These are phyloP conservation scores for Candida sanyaensis DNA, from an alignment of 1,139 yeast genomes.

Conservation along the genomic window DNA sequence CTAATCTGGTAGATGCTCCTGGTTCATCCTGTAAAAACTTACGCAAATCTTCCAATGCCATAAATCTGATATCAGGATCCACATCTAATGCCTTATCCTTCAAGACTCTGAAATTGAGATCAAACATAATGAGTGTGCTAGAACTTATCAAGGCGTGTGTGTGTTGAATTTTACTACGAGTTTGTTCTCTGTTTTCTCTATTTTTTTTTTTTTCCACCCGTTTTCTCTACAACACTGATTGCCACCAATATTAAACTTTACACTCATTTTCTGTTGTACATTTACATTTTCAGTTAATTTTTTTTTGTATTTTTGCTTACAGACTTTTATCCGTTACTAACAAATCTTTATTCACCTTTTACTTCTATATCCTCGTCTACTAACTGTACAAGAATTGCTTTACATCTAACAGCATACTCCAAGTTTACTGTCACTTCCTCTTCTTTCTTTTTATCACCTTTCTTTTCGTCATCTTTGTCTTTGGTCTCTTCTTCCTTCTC, in stretches of 20 bases:
- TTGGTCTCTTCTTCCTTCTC: constrained; percentile 11
- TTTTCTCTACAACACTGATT: not conserved
- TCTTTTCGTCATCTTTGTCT: constrained; percentile 7
- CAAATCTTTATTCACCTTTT: constrained; percentile 10
- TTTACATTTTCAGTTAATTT: not conserved
- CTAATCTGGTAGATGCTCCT: constrained; percentile 23
- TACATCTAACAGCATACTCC: constrained; percentile 15
- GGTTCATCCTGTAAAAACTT: constrained; percentile 31
- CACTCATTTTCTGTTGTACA: constrained; percentile 7
- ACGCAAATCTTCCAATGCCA: constrained; percentile 81
- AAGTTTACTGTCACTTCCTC: constrained; percentile 11
- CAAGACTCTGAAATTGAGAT: constrained; percentile 26
- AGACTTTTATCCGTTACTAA: not conserved
- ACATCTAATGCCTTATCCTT: constrained; percentile 60
- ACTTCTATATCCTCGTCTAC: constrained; percentile 12
- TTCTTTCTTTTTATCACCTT: constrained; percentile 12
- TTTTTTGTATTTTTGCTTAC: not conserved
- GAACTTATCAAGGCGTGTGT: not conserved
- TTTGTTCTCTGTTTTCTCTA: no score
- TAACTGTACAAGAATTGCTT: constrained; percentile 11
- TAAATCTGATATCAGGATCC: constrained; percentile 83
- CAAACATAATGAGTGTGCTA: constrained; percentile 15
- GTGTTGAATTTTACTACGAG: not conserved
- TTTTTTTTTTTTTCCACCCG: no score
- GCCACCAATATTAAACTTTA: not conserved